A percentile compares a stretch with the other conserved stretches of the same genome.
Conservation (phyloP, 768 basidiomycete species). For the Kwoniella shandongensis region DNA sequence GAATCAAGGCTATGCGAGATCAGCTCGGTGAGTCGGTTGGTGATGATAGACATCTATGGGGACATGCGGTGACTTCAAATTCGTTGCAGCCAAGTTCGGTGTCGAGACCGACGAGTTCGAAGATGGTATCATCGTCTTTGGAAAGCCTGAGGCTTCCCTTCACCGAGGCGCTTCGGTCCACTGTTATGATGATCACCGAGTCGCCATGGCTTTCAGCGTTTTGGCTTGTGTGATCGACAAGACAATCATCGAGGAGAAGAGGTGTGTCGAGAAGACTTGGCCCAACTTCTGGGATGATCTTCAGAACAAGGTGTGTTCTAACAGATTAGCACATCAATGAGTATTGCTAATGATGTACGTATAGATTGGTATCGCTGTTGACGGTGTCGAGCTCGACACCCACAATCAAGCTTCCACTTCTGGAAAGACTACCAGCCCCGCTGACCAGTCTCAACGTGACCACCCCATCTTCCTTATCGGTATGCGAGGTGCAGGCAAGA, state of each 20-base stretch:
- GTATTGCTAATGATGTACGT: not conserved
- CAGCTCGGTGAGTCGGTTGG: constrained; percentile 66
- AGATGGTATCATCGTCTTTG: constrained; percentile 88
- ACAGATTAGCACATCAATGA: not conserved
- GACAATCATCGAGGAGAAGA: constrained; percentile 89
- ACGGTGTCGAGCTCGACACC: constrained; percentile 76
- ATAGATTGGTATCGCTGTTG: constrained; percentile 83
- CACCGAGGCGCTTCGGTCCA: constrained; percentile 74
- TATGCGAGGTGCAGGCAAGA: constrained; percentile 97
- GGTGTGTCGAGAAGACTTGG: constrained; percentile 99
- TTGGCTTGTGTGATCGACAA: constrained; percentile 69
- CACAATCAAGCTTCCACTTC: constrained; percentile 55
- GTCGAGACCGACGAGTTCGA: constrained; percentile 87
- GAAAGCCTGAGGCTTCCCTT: constrained; percentile 66
- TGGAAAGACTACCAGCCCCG: constrained; percentile 55
- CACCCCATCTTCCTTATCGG: constrained; percentile 72
- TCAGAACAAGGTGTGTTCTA: constrained; percentile 72
- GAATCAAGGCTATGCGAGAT: constrained; percentile 95
- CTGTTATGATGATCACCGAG: constrained; percentile 98
- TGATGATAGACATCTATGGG: not conserved
- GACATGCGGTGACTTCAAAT: constrained; percentile 4
- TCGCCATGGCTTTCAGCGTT: constrained; percentile 97
- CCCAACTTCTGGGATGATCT: constrained; percentile 99
- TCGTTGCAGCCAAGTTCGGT: constrained; percentile 78
- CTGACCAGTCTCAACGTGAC: constrained; percentile 27